Evolutionary conservation across 106 monocot genomes (phyloP), one percentile per base, ranked within the genome.

Genomic region (Gastrodia elata): DNA sequence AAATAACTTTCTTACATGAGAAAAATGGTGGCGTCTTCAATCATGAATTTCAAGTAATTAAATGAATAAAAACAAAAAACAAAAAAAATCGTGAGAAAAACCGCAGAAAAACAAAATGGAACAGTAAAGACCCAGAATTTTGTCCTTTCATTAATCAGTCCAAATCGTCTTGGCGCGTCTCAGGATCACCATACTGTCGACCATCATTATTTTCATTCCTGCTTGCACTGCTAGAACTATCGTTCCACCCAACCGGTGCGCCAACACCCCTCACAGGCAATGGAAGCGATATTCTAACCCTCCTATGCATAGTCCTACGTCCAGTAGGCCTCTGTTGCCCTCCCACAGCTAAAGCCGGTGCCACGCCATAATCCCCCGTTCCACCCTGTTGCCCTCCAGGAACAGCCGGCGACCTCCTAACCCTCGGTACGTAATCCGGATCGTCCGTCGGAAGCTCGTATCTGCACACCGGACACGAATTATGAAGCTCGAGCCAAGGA

Each of bases 401-500:
- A 69, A 4, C 34, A 16, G 25, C 6, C 24, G 39, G 25, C 39
- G 34, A 0, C 28, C 72, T 41, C 40, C 0, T 26, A 42, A 39
- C 73, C 74, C 68, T 65, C 18, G 65, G 70, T 74, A 87, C 89
- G 32, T 94, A 91, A 36, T 94, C 94, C 1, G 73, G 72, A 70
- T 94, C 94, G 55, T 94, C 94, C 1, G 94, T 94, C 0, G 83
- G 91, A 48, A 91, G 67, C 78, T 94, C 94, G 44, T 71, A 91
- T 30, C 91, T 75, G 69, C 94, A 94, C 6, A 94, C 87, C 0
- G 94, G 94, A 59, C 94, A 94, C 3, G 94, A 89, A 46, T 94
- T 94, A 68, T 91, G 94, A 71, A 94, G 74, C 77, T 89, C 91
- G 0, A 94, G 87, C 94, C 94, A 94, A 1, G 91, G 91, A n/a